Percentiles rank a stretch among this genome's conserved stretches.
phyloP scores from a whole-genome alignment of 257 asterid genomes.

The Prunella vulgaris region DNA sequence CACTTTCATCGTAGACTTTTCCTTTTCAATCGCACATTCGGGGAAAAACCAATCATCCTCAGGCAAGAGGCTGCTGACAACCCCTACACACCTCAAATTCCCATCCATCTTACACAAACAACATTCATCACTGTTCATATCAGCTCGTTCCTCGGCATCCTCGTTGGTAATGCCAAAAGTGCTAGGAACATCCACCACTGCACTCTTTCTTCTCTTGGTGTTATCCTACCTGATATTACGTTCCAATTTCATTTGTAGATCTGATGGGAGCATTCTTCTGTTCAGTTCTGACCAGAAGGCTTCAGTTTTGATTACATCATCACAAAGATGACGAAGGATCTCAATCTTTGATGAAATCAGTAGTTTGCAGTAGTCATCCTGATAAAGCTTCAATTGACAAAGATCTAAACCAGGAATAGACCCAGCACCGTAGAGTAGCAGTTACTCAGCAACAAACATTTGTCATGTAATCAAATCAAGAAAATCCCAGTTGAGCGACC shows the following conservation, averaged over 20 bases:
- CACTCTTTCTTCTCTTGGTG: conserved; percentile 54
- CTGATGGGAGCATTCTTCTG: conserved; percentile 56
- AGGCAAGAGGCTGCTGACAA: conserved; percentile 73
- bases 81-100: conserved; percentile 83
- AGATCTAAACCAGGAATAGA: conserved; percentile 57
- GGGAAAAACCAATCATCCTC: conserved; percentile 99
- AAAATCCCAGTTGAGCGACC: conserved; percentile 94
- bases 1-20: conserved; percentile 57
- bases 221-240: conserved; percentile 38
- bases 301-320: conserved; percentile 81
- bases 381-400: conserved; percentile 45
- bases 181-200: conserved; percentile 44
- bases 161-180: conserved; percentile 62
- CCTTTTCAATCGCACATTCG: conserved; percentile 72
- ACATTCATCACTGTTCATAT: conserved; percentile 90
- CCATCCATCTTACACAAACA: conserved; percentile 97
- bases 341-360: conserved; percentile 66
- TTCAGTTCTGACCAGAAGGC: conserved; percentile 64
- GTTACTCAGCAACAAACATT: conserved; percentile 72
- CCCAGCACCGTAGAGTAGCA: conserved; percentile 63
- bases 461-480: conserved; percentile 97
- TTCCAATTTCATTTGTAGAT: conserved; percentile 42
- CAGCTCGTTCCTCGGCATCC: conserved; percentile 49
- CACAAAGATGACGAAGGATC: conserved; percentile 80
- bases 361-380: conserved; percentile 61